Percentiles rank a stretch among this genome's conserved stretches.
These are phyloP conservation scores for Trichoderma koningii DNA, from an alignment of 2,329 filamentous ascomycete species.

Conservation along the genomic window DNA sequence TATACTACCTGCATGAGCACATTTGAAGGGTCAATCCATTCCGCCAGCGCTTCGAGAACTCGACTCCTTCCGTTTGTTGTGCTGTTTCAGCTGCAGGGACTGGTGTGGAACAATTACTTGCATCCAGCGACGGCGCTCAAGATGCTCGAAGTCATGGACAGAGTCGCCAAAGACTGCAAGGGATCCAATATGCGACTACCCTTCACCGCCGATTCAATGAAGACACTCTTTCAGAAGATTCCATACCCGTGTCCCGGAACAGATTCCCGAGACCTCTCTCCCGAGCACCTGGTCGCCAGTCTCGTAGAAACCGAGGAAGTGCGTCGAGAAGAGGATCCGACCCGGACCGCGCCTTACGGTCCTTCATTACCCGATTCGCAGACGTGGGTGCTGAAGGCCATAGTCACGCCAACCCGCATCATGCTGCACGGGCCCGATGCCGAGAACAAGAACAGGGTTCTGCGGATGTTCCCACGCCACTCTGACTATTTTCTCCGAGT, in stretches of 20 bases:
- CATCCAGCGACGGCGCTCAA: slow-evolving; percentile 53
- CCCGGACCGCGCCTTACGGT: slow-evolving; percentile 36
- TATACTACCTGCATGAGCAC: slow-evolving; percentile 34
- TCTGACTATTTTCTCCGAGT: slow-evolving; percentile 69
- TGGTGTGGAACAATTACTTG: slow-evolving; percentile 65
- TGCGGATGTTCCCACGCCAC: slow-evolving; percentile 64
- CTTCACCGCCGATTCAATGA: slow-evolving; percentile 57
- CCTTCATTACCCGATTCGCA: slow-evolving; percentile 43
- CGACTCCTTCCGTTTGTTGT: slow-evolving; percentile 52
- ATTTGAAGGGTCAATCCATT: slow-evolving; percentile 40
- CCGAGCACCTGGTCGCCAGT: slow-evolving; percentile 44
- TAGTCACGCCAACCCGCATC: slow-evolving; percentile 62
- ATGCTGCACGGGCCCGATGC: slow-evolving; percentile 62
- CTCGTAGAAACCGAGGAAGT: slow-evolving; percentile 47
- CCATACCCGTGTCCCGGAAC: slow-evolving; percentile 56
- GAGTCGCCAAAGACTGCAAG: slow-evolving; percentile 34
- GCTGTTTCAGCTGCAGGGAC: slow-evolving; percentile 63
- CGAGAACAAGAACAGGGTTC: slow-evolving; percentile 69
- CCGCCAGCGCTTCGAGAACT: slow-evolving; percentile 29
- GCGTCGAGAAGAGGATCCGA: slow-evolving; percentile 35
- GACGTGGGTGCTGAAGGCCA: slow-evolving; percentile 55
- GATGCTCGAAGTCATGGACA: slow-evolving; percentile 50
- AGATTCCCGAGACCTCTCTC: slow-evolving; percentile 46
- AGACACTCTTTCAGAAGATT: slow-evolving; percentile 54
- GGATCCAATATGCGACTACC: slow-evolving; percentile 37